Evolutionary conservation across 2,329 filamentous ascomycete genomes (phyloP), one percentile per base, ranked within the genome.

Genomic region (Talaromyces sp.): DNA sequence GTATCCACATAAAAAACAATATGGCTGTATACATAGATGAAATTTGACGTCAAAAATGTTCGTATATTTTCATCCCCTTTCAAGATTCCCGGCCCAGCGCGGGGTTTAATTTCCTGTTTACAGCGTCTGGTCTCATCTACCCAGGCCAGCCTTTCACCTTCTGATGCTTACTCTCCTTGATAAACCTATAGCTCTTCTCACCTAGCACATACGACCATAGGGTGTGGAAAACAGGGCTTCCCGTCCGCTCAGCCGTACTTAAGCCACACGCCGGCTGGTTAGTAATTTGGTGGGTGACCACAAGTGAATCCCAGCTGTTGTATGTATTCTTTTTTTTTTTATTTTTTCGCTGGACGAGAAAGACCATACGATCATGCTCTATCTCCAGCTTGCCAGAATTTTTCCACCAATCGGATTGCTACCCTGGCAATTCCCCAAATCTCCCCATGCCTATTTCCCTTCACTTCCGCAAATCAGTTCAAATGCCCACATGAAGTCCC

Each of bases 161-260:
- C 17, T 45, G 8, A 45, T 22, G 1, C 41, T n/a, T 19, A 9
- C 8, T 45, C 19, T 11, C 41, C 41, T 10, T 45, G 8, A 22
- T 45, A 11, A 5, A 11, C 41, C 41, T 3, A 22, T 47, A 10
- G 13, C 13, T 19, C 9, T 22, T 0, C 3, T 8, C 2, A 5
- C 19, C 10, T 2, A 27, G 22, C 25, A 50, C 47, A 50, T 50
- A 50, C 47, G 47, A 50, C 47, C 47, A 50, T 50, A 50, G 47
- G 47, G 47, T 50, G 47, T 50, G 47, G 47, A 50, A 50, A 50
- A 50, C 22, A 50, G 47, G 47, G 47, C 47, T 50, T 50, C 47
- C 47, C 47, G 47, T 50, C 47, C 47, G 47, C 47, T 50, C 47
- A 50, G 47, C 47, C 47, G 47, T 50, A 50, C 47, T 50, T 50